These are phyloP conservation scores for Manihot esculenta DNA, from an alignment of 441 rosid genomes.

Conservation along the genomic window DNA sequence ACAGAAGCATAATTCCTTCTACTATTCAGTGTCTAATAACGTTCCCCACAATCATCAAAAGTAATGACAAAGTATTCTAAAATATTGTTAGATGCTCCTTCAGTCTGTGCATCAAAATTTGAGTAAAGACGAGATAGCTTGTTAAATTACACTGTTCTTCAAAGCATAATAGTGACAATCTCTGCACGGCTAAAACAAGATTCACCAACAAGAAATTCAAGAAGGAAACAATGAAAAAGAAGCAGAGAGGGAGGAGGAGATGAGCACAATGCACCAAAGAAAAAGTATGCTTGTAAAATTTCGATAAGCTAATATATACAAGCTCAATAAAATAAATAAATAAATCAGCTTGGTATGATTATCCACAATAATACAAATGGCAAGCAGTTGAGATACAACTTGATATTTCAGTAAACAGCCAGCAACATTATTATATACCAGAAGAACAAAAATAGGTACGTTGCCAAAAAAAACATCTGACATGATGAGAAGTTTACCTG, in stretches of 20 bases:
- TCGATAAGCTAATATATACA: not conserved
- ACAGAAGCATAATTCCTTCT: too few species aligned
- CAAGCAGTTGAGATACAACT: not conserved
- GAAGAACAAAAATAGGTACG: not conserved
- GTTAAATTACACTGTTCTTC: not conserved
- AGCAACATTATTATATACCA: not conserved
- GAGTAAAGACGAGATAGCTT: not conserved
- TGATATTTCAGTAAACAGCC: not conserved
- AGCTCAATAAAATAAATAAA: too few species aligned
- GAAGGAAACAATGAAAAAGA: not conserved
- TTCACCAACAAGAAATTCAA: not conserved
- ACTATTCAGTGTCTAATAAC: not conserved
- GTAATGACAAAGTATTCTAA: not conserved
- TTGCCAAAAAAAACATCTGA: conserved; percentile 10
- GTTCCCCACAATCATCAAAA: not conserved
- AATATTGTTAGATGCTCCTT: not conserved
- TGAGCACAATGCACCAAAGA: not conserved
- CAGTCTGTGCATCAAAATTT: not conserved
- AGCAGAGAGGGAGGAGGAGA: not conserved
- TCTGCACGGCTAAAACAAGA: not conserved
- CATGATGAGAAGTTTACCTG: conserved; percentile 54
- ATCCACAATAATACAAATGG: not conserved
- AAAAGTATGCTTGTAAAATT: not conserved
- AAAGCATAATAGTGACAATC: not conserved
- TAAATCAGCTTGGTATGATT: not conserved